Conservation (phyloP, 495 filamentous ascomycete genomes). For the Cairneyella variabilis region DNA sequence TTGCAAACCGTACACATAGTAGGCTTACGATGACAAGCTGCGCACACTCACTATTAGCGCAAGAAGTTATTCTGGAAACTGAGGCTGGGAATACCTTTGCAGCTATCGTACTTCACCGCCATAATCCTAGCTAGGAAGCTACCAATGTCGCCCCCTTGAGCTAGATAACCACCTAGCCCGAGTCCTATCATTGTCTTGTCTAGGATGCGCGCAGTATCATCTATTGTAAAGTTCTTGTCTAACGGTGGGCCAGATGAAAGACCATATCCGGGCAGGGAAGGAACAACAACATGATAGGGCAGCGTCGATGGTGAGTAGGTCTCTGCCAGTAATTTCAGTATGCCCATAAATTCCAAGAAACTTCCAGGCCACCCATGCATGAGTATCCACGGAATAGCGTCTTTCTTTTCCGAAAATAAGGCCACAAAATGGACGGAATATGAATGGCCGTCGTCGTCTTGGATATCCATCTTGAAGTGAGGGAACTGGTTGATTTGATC, state of each 20-base stretch:
- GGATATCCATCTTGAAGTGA: constrained; percentile 52
- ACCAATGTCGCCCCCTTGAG: constrained; percentile 67
- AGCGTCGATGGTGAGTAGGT: constrained; percentile 52
- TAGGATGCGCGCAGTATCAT: constrained; percentile 43
- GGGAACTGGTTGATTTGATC: constrained; percentile 58
- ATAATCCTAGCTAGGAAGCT: constrained; percentile 44
- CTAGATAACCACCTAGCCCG: constrained; percentile 53
- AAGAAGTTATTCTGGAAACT: too few relatives aligned
- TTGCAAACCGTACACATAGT: background rate
- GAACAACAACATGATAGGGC: constrained; percentile 64
- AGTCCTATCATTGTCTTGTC: constrained; percentile 56
- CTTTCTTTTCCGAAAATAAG: constrained; percentile 52
- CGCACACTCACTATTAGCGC: too few relatives aligned
- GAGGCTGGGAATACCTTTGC: too few relatives aligned
- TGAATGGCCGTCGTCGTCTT: constrained; percentile 35
- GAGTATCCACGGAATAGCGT: constrained; percentile 59
- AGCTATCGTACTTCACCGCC: constrained; percentile 28
- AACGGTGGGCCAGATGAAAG: constrained; percentile 52
- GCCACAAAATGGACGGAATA: constrained; percentile 65
- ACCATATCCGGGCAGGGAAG: constrained; percentile 59
- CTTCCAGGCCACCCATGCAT: constrained; percentile 62
- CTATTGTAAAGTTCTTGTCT: constrained; percentile 40
- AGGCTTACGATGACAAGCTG: background rate
- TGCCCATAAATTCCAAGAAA: constrained; percentile 51
- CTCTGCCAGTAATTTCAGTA: constrained; percentile 37